A percentile compares a stretch with the other conserved stretches of the same genome.
phyloP scores from a whole-genome alignment of 192 early-diverging fungal species.

The Podochytrium sp. region DNA sequence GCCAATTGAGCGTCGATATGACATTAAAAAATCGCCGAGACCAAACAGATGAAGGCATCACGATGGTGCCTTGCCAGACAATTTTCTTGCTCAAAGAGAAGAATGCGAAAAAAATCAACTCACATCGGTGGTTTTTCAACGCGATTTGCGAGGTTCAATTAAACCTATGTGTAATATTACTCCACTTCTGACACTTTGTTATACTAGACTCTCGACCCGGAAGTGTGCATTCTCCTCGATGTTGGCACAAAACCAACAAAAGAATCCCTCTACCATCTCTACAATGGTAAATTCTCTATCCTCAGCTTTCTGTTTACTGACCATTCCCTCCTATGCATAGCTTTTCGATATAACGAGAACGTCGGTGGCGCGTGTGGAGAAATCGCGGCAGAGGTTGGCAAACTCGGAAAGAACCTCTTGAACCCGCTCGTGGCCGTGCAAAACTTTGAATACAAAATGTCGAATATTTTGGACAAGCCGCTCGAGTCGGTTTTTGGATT shows the following conservation, averaged over 20 bases:
- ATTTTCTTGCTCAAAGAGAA: conserved; percentile 92
- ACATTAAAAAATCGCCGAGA: conserved; percentile 60
- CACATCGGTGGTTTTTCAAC: conserved; percentile 79
- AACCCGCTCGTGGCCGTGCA: conserved; percentile 80
- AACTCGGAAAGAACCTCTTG: conserved; percentile 62
- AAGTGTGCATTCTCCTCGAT: conserved; percentile 73
- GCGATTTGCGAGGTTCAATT: conserved; percentile 59
- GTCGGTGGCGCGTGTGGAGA: conserved; percentile 83
- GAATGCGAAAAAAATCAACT: conserved; percentile 89
- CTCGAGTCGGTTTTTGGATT: conserved; percentile 91
- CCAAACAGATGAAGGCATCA: conserved; percentile 26
- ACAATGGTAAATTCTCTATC: conserved; percentile 32
- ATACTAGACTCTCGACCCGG: conserved; percentile 54
- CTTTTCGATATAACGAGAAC: conserved; percentile 67
- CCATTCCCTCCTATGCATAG: conserved; percentile 24
- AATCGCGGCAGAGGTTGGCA: conserved; percentile 63
- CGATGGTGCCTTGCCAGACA: conserved; percentile 59
- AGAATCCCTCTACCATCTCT: conserved; percentile 57
- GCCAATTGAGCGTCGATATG: conserved; percentile 68
- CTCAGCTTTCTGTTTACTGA: not conserved
- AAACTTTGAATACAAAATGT: conserved; percentile 93
- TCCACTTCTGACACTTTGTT: not conserved
- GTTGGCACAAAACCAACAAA: conserved; percentile 75
- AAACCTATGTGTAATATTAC: not conserved
- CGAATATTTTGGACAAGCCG: conserved; percentile 79